A percentile compares a stretch with the other conserved stretches of the same genome.
phyloP scores from a whole-genome alignment of 495 filamentous ascomycete species.

The Annulohypoxylon nitens region DNA sequence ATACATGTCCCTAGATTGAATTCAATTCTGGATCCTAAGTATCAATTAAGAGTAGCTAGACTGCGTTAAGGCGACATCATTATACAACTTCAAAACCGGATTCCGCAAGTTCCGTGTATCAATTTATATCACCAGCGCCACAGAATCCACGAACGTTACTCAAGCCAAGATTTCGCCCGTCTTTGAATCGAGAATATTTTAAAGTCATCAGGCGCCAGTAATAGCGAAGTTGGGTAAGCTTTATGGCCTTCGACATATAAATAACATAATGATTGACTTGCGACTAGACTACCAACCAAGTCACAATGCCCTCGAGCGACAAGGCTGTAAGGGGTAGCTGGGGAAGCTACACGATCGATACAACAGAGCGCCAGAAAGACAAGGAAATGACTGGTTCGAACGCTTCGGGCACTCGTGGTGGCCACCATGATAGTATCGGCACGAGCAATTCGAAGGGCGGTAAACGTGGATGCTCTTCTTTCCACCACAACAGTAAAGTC shows the following conservation, averaged over 20 bases:
- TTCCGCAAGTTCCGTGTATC: background rate
- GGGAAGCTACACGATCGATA: background rate
- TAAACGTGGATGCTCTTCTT: conserved; percentile 6
- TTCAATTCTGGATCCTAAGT: background rate
- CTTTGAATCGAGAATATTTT: background rate
- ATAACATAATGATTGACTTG: background rate
- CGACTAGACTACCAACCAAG: background rate
- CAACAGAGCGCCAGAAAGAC: background rate
- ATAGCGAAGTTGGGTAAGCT: background rate
- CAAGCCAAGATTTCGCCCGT: background rate
- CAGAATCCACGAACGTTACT: background rate
- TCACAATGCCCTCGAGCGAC: conserved; percentile 9
- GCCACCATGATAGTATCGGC: conserved; percentile 30
- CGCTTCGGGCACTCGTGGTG: conserved; percentile 25
- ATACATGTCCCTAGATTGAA: background rate
- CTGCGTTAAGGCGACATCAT: background rate
- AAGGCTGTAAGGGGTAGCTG: background rate
- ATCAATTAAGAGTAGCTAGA: background rate
- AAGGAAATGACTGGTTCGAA: conserved; percentile 30
- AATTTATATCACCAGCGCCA: background rate
- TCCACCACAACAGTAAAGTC: conserved; percentile 10
- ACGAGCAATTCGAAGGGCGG: conserved; percentile 26
- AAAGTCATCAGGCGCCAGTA: background rate
- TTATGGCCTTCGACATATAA: background rate
- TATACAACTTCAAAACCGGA: background rate